A percentile compares a stretch with the other conserved stretches of the same genome.
These are phyloP conservation scores for Volutella citrinella DNA, from an alignment of 2,329 filamentous ascomycete species.

Conservation along the genomic window DNA sequence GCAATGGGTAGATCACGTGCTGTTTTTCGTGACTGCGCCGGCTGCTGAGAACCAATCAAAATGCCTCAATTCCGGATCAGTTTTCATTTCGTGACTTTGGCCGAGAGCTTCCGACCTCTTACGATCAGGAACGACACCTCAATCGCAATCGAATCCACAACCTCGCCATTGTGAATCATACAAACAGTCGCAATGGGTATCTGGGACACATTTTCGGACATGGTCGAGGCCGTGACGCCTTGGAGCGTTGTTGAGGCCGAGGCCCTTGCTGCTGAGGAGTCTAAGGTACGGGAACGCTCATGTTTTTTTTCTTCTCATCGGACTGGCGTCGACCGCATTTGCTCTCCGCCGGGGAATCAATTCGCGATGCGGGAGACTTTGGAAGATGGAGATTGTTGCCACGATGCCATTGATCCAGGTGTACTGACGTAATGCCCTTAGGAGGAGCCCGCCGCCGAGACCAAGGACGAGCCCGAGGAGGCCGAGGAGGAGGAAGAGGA, in stretches of 20 bases:
- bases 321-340: too few relatives aligned
- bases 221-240: constrained; percentile 63
- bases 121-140: constrained; percentile 32
- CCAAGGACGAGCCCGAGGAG: constrained; percentile 24
- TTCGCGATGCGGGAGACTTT: constrained; percentile 11
- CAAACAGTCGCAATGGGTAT: constrained; percentile 57
- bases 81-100: constrained; percentile 38
- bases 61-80: constrained; percentile 47
- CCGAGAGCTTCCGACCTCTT: constrained; percentile 42
- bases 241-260: constrained; percentile 65
- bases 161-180: constrained; percentile 38
- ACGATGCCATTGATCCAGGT: constrained; percentile 3
- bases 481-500: constrained; percentile 32
- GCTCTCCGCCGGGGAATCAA: constrained; percentile 14
- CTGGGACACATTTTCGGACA: constrained; percentile 62
- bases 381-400: too few relatives aligned
- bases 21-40: constrained; percentile 13
- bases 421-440: too few relatives aligned
- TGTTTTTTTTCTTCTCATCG: constrained; percentile 10
- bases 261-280: constrained; percentile 65
- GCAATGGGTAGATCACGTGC: constrained; percentile 22
- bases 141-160: constrained; percentile 29
- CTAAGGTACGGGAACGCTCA: constrained; percentile 43
- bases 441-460: constrained; percentile 53
- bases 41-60: constrained; percentile 42